Percentiles rank a stretch among this genome's conserved stretches.
Evolutionary conservation across 345 rosid species (phyloP).

Genomic region (Passiflora organensis): DNA sequence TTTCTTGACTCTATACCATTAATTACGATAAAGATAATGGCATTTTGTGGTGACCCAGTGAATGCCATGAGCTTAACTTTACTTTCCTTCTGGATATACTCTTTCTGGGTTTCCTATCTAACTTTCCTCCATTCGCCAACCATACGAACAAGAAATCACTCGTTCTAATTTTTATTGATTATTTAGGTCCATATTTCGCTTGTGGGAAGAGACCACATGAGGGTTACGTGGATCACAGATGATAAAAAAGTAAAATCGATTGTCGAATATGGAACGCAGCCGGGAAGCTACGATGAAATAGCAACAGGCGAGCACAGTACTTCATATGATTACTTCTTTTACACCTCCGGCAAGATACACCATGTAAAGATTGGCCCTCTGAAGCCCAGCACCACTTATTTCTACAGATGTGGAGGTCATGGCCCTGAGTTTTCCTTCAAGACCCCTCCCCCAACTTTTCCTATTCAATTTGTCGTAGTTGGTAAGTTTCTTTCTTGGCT

Average conservation of each 20-base stretch:
- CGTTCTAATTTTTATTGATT: background rate
- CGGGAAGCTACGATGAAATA: conserved; percentile 44
- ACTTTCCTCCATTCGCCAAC: background rate
- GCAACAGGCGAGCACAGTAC: conserved; percentile 51
- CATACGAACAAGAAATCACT: no score
- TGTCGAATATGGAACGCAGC: conserved; percentile 60
- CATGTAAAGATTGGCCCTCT: conserved; percentile 86
- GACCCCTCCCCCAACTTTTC: conserved; percentile 67
- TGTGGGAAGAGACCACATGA: conserved; percentile 56
- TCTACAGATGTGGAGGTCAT: conserved; percentile 61
- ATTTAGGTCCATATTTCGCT: conserved; percentile 69
- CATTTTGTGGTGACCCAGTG: no score
- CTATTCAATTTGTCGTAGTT: conserved; percentile 64
- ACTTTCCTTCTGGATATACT: no score
- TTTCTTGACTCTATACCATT: no score
- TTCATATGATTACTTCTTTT: conserved; percentile 61
- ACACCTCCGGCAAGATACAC: conserved; percentile 68
- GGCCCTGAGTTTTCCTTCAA: conserved; percentile 79
- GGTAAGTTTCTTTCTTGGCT: conserved; percentile 34
- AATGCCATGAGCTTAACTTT: no score
- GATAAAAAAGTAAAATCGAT: conserved; percentile 39
- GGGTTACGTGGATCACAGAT: conserved; percentile 69
- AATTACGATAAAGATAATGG: no score
- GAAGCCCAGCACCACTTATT: conserved; percentile 51
- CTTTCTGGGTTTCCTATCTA: no score